Evolutionary conservation across 805 yeast species (phyloP), one percentile per base, ranked within the genome.

Genomic region (Myxozyma mucilagina): DNA sequence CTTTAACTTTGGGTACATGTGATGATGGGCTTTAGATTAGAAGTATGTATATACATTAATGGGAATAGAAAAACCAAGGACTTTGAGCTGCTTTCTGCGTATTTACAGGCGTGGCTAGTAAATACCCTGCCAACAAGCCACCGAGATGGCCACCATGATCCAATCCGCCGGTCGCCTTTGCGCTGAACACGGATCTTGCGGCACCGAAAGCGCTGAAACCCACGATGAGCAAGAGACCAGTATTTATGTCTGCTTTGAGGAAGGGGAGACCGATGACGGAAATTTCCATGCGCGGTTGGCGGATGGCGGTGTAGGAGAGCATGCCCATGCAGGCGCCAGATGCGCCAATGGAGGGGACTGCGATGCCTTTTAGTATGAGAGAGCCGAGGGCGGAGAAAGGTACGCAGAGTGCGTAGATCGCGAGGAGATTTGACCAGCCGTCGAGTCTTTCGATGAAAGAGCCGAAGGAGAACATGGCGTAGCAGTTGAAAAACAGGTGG

Each of bases 61-160:
- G 29, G 29, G 29, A 24, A 24, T 24, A 24, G 29, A 24, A 24
- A 24, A 24, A 24, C 29, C 29, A 24, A 24, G 29, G 29, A 24
- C 29, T 24, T 24, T 24, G 29, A 24, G 29, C 29, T 24, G 29
- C 29, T 24, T 24, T 24, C 29, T 24, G 29, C 29, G 29, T 4
- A 24, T 24, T 24, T 24, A 24, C 29, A 24, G 29, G 29, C 29
- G 29, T 10, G 16, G 54, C 54, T 10, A 39, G 6, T 14, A 50
- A 4, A 49, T 55, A 60, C 32, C 65, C 65, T 16, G 50, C 62
- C 8, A 54, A 20, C 18, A 61, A 48, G 4, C 66, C 66, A 6
- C 66, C 66, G 9, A 62, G 49, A 59, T 62, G 66, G 20, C 66
- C 66, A 6, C 64, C 64, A 18, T 62, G 66, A 39, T 62, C 66